Evolutionary conservation across 192 early-diverging fungal genomes (phyloP).

Genomic region (Gigaspora rosea): DNA sequence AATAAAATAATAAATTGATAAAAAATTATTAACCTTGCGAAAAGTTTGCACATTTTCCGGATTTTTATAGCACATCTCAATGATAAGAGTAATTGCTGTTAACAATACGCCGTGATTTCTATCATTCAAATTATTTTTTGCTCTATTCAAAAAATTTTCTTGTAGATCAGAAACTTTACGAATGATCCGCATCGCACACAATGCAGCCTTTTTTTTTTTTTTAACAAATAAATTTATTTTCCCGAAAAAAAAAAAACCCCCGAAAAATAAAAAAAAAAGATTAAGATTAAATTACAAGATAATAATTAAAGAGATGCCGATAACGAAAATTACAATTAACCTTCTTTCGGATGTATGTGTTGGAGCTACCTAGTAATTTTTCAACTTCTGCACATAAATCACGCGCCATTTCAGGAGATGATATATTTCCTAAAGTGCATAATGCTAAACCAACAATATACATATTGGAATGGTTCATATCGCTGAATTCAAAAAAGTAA

Average conservation of each 20-base stretch:
- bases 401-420: conserved; percentile 93
- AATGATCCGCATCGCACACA: conserved; percentile 90
- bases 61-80: conserved; percentile 82
- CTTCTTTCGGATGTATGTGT: conserved; percentile 97
- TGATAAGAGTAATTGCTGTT: conserved; percentile 85
- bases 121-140: conserved; percentile 80
- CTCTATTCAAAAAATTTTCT: conserved; percentile 77
- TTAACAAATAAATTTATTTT: not conserved
- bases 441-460: conserved; percentile 96
- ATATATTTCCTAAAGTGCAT: conserved; percentile 95
- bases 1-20: not conserved
- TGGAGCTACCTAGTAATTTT: conserved; percentile 84
- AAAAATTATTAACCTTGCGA: conserved; percentile 55
- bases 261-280: not conserved
- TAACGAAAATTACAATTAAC: conserved; percentile 38
- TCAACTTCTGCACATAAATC: conserved; percentile 95
- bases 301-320: not conserved
- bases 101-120: conserved; percentile 95
- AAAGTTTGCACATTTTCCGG: conserved; percentile 69
- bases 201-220: conserved; percentile 70
- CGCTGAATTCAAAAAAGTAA: conserved; percentile 52
- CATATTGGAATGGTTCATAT: conserved; percentile 95
- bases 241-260: not conserved
- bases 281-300: not conserved
- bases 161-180: conserved; percentile 91